Evolutionary conservation across 2,329 filamentous ascomycete genomes (phyloP).

Genomic region (Venturia pyrina): DNA sequence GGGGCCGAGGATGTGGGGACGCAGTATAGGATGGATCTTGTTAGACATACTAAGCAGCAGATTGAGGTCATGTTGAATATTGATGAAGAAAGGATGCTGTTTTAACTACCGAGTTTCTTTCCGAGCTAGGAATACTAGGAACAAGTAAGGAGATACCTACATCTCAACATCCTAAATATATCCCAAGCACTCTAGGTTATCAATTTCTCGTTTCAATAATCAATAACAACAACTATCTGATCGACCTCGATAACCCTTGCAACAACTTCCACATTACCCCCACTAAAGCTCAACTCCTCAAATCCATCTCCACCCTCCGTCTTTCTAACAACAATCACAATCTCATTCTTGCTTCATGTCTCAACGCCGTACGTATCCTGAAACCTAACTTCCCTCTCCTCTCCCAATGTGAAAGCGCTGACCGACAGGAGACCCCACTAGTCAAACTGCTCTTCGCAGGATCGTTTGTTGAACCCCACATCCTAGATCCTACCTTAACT

Average conservation of each 20-base stretch:
- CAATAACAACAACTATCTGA: not conserved
- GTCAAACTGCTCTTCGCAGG: constrained; percentile 41
- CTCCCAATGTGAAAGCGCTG: constrained; percentile 28
- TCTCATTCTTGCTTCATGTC: constrained; percentile 41
- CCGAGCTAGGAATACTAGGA: not conserved
- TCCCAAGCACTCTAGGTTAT: not conserved
- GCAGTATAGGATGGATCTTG: not conserved
- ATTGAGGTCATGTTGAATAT: not conserved
- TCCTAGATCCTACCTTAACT: constrained; percentile 44
- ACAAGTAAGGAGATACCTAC: not conserved
- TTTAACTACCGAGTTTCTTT: not conserved
- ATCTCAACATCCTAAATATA: too few species aligned
- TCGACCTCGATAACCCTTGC: not conserved
- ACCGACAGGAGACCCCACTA: constrained; percentile 35
- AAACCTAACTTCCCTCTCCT: constrained; percentile 24
- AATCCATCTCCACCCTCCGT: constrained; percentile 24
- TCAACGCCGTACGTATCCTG: constrained; percentile 40
- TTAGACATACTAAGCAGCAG: not conserved
- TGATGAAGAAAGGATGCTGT: not conserved
- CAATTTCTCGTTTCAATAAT: not conserved
- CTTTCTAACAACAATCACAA: constrained; percentile 35
- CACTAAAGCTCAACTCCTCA: constrained; percentile 31
- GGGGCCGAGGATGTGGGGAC: not conserved
- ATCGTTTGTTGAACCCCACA: constrained; percentile 44
- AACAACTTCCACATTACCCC: constrained; percentile 34